A percentile compares a stretch with the other conserved stretches of the same genome.
These are phyloP conservation scores for Colletotrichum navitas DNA, from an alignment of 2,329 filamentous ascomycete species.

Conservation along the genomic window DNA sequence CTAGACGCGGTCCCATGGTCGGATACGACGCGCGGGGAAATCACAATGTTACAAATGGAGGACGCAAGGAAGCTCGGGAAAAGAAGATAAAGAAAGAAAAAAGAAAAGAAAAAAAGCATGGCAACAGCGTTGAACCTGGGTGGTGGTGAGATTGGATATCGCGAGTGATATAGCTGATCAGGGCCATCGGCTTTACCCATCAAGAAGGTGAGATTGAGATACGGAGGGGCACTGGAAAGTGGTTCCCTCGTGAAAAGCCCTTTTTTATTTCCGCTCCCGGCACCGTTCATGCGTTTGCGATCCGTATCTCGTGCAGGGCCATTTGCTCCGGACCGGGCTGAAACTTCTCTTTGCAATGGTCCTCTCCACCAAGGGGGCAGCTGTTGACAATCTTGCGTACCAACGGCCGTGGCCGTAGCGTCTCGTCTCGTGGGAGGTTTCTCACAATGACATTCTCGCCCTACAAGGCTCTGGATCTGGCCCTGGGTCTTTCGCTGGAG, in stretches of 20 bases:
- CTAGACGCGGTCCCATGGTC: neutral
- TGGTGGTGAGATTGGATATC: conserved; percentile 5
- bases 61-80: neutral
- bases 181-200: neutral
- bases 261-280: neutral
- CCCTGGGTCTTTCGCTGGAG: too few relatives aligned
- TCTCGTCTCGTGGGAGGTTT: neutral
- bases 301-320: neutral
- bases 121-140: conserved; percentile 10
- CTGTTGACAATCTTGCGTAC: neutral
- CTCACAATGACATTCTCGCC: neutral
- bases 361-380: neutral
- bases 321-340: neutral
- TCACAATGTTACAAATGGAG: neutral
- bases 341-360: neutral
- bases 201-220: neutral
- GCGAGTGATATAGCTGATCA: neutral
- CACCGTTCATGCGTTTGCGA: neutral
- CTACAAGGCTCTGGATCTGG: neutral
- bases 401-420: neutral
- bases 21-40: neutral
- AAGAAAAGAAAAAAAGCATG: neutral
- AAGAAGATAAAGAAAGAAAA: neutral
- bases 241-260: neutral
- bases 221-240: neutral